phyloP scores from a whole-genome alignment of 2,329 filamentous ascomycete species.

The Chalara sp. region DNA sequence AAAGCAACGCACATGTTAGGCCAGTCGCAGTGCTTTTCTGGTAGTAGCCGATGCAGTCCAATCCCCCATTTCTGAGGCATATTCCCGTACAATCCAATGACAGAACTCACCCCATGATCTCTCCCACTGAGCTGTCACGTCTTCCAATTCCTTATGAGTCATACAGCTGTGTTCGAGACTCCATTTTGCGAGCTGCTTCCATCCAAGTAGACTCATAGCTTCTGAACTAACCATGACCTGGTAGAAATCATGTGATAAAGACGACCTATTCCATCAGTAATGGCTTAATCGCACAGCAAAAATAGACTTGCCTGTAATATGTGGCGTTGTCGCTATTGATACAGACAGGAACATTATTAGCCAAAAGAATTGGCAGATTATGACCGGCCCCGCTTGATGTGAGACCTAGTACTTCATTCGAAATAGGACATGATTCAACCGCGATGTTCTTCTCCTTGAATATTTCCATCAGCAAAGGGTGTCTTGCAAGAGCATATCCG shows the following conservation, averaged over 20 bases:
- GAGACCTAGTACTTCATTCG: slow-evolving; percentile 68
- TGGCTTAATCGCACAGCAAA: slow-evolving; percentile 5
- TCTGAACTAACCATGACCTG: slow-evolving; percentile 64
- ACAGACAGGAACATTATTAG: slow-evolving; percentile 68
- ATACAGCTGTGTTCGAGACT: slow-evolving; percentile 56
- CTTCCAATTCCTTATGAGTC: slow-evolving; percentile 33
- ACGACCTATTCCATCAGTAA: slow-evolving; percentile 43
- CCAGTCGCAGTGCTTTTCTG: no score
- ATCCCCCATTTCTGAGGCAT: slow-evolving; percentile 21
- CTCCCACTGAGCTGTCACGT: slow-evolving; percentile 40
- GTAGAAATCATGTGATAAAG: slow-evolving; percentile 70
- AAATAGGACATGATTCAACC: slow-evolving; percentile 72
- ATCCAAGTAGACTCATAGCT: slow-evolving; percentile 61
- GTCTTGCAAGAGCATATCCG: slow-evolving; percentile 62
- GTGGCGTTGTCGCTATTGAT: slow-evolving; percentile 71
- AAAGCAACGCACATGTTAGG: no score
- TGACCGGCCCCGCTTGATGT: slow-evolving; percentile 60
- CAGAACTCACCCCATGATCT: slow-evolving; percentile 55
- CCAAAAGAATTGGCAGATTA: slow-evolving; percentile 59
- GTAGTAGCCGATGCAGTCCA: slow-evolving; percentile 8
- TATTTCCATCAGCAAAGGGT: slow-evolving; percentile 57
- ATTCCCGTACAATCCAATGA: slow-evolving; percentile 39
- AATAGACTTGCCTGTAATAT: slow-evolving; percentile 52
- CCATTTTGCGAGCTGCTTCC: slow-evolving; percentile 62
- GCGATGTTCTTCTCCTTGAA: slow-evolving; percentile 61